Base-by-base conservation (phyloP, 495 filamentous ascomycete genomes). In the Chaetomium cochliodes region DNA sequence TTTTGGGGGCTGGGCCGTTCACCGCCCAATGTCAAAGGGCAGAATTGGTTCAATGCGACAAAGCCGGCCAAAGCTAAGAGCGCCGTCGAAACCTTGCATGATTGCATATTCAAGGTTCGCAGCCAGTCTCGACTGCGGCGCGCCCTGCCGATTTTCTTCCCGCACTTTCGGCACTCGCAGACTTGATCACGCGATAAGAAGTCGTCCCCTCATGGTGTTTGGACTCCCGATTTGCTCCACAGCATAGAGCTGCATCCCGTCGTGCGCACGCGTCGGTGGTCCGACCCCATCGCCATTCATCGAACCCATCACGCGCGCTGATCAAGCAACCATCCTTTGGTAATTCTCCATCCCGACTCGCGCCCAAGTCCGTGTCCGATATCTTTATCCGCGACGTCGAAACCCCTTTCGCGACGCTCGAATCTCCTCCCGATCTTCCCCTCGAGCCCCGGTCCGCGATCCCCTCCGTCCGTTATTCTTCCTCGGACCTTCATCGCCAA, bases 1-100 rank as follows among this genome's bases (percentile, higher is more conserved):
- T 44, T 30, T 41, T 12, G 28, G 52, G 39, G 20, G 18, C 12
- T 9, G 5, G 20, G 54, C 22, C 28, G 12, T 47, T 68, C 57
- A 68, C 66, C 66, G 66, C 66, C 62, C 50, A 20, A 7, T n/a
- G 20, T 22, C n/a, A 39, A 42, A 37, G 57, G 66, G 62, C 57
- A 61, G 58, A 68, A 64, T 65, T 41, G 57, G 23, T 22, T 41
- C 23, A 58, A 61, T 65, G 60, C 65, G 57, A 67, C 61, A 67
- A 66, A 62, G 59, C 46, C 47, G 11, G 33, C 33, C 33, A 7
- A 33, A 3, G 60, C n/a, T n/a, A 30, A n/a, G 49, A 30, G 33
- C 51, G 66, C 51, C 33, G 33, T 58, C 33, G 26, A 12, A 37
- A 20, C 18, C n/a, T 37, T 30, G 58, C 33, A 44, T 25, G 25